Evolutionary conservation across 1,284 basidiomycete species (phyloP), one percentile per base, ranked within the genome.

Genomic region (Papiliotrema flavescens): DNA sequence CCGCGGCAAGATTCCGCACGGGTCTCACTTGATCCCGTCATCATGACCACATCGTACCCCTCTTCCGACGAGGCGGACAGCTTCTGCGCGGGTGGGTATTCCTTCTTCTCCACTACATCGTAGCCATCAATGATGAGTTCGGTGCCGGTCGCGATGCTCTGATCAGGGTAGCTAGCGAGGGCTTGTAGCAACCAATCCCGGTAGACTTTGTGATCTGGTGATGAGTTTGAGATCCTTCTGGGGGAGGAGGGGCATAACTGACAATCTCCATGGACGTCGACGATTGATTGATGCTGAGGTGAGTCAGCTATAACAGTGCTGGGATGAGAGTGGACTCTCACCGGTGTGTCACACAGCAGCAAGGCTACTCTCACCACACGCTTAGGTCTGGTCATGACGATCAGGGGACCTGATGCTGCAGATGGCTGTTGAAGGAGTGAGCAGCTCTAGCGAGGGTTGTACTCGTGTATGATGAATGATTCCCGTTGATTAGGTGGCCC

Each of bases 11-110:
- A 15, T 24, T 22, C 2, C 6, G 8, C 3, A 4, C 13, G 15
- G 5, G 48, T 74, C 75, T 54, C 59, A 77, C 80, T 76, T 7
- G 76, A 78, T 3, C 81, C 81, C 0, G 81, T 82, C 56, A 82
- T 70, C 62, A 83, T 77, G 20, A 83, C 60, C 1, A 75, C 79
- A 52, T 80, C 76, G n/a, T 75, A 76, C 3, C 55, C 57, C 22
- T 69, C 59, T 2, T 55, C 39, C 14, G 56, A 54, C 22, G 75
- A 77, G 13, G 76, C 59, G 19, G 58, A 60, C 2, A 83, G 64
- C 46, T 69, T 64, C 0, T 74, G 73, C 35, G 70, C 65, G 3
- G 72, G 55, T 0, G 81, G 81, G 45, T 78, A 79, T 53, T 79
- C 73, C 45, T 60, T 61, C 57, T 70, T 69, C 23, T 73, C 63